phyloP scores from a whole-genome alignment of 768 basidiomycete species.

The Pleurotus tuber-regium region DNA sequence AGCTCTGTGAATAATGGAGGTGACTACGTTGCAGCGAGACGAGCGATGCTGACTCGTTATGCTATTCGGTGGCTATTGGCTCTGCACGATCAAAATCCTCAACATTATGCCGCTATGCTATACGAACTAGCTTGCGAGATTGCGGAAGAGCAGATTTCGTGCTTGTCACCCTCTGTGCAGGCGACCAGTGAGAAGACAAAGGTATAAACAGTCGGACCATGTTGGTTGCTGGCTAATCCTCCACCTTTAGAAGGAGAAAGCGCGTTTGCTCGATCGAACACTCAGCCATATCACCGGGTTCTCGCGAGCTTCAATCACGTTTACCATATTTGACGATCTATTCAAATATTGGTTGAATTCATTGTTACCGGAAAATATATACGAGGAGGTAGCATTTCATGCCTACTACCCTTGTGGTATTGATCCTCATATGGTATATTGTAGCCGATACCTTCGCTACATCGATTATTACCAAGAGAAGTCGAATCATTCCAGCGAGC shows the following conservation, averaged over 20 bases:
- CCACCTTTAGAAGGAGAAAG: no score
- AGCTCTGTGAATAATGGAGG: constrained; percentile 58
- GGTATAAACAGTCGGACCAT: no score
- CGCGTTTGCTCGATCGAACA: constrained; percentile 40
- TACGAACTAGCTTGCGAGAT: constrained; percentile 53
- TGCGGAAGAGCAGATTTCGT: constrained; percentile 25
- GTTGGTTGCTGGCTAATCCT: no score
- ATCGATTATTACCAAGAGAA: constrained; percentile 57
- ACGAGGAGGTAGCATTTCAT: constrained; percentile 33
- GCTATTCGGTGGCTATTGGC: constrained; percentile 67
- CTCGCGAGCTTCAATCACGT: constrained; percentile 49
- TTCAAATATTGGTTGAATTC: constrained; percentile 60
- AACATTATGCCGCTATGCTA: constrained; percentile 47
- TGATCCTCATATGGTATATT: constrained; percentile 4
- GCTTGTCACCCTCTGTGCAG: constrained; percentile 12
- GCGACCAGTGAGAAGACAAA: no score
- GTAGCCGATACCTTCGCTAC: constrained; percentile 53
- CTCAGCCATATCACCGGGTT: constrained; percentile 55
- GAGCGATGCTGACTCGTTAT: constrained; percentile 52
- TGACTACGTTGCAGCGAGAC: constrained; percentile 64
- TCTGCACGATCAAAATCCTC: constrained; percentile 59
- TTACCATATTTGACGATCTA: constrained; percentile 55
- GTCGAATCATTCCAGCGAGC: constrained; percentile 38
- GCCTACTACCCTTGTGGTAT: neutral
- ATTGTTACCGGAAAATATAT: constrained; percentile 30